These are phyloP conservation scores for Spinacia oleracea DNA, from an alignment of 179 eudicot species.

Conservation along the genomic window DNA sequence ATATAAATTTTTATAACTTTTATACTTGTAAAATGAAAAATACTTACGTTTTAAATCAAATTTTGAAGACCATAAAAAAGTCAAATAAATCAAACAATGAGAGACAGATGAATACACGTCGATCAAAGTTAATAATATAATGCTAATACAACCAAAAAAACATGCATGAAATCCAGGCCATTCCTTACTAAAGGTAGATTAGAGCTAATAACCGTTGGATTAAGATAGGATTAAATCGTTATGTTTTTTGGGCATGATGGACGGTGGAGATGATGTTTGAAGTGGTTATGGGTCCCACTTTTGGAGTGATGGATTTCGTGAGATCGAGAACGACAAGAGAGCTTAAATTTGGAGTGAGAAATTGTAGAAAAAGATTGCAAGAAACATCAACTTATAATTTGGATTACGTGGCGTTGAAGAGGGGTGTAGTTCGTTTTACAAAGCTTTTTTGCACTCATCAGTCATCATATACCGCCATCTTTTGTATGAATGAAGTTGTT, in stretches of 20 bases:
- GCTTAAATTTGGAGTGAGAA: neutral
- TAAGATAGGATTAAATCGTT: too few species aligned
- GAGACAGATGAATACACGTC: too few species aligned
- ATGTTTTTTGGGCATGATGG: neutral
- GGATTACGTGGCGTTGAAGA: constrained; percentile 28
- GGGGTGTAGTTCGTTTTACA: neutral
- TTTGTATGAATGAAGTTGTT: neutral
- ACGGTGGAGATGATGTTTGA: constrained; percentile 1
- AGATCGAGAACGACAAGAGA: neutral
- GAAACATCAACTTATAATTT: neutral
- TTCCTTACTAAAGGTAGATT: too few species aligned
- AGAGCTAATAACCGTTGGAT: too few species aligned
- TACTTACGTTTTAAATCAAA: too few species aligned
- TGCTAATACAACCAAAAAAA: too few species aligned
- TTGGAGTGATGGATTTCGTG: constrained; percentile 6
- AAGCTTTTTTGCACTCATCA: neutral
- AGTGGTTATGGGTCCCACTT: constrained; percentile 16
- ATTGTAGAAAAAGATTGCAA: neutral
- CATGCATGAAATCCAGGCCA: too few species aligned
- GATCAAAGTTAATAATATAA: too few species aligned
- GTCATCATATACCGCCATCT: neutral
- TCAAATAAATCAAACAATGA: too few species aligned
- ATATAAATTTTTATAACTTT: too few species aligned
- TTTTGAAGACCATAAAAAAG: too few species aligned
- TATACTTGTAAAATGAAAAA: too few species aligned